Percentiles rank a stretch among this genome's conserved stretches.
Evolutionary conservation across 225 moss, liverwort and hornwort genomes (phyloP).

Genomic region (Takakia lepidozioides): DNA sequence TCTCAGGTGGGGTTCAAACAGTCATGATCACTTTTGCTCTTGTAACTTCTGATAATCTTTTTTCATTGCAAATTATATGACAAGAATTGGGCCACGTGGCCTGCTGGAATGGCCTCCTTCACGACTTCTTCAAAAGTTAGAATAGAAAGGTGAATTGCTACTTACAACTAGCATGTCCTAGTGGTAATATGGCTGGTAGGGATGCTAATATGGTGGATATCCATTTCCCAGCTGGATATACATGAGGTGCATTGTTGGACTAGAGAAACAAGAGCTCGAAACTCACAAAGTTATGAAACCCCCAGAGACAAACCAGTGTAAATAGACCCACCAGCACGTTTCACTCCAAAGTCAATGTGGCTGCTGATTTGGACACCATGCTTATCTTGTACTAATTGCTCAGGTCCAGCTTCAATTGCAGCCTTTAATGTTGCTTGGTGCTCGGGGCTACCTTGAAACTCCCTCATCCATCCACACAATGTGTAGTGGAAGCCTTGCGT

Average conservation of each 20-base stretch:
- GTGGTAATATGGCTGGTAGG: neutral
- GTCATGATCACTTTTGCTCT: no score
- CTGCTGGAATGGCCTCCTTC: no score
- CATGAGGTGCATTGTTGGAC: no score
- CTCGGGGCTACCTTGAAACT: constrained; percentile 30
- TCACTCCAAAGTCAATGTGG: constrained; percentile 53
- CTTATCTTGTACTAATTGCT: constrained; percentile 33
- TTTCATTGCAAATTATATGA: no score
- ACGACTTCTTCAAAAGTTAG: no score
- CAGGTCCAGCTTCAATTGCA: constrained; percentile 25
- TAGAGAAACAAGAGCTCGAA: neutral
- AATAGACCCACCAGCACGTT: constrained; percentile 36
- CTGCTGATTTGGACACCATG: constrained; percentile 28
- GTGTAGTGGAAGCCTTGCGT: constrained; percentile 27
- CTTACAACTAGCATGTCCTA: neutral
- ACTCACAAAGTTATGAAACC: neutral
- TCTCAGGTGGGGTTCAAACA: no score
- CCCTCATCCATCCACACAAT: constrained; percentile 41
- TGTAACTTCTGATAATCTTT: no score
- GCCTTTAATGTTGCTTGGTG: constrained; percentile 29
- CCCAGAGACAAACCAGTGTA: neutral
- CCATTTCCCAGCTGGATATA: no score
- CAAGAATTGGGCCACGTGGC: no score
- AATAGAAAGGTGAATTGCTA: no score
- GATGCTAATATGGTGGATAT: neutral